These are phyloP conservation scores for Beta lomatogona DNA, from an alignment of 179 eudicot species.

Conservation along the genomic window DNA sequence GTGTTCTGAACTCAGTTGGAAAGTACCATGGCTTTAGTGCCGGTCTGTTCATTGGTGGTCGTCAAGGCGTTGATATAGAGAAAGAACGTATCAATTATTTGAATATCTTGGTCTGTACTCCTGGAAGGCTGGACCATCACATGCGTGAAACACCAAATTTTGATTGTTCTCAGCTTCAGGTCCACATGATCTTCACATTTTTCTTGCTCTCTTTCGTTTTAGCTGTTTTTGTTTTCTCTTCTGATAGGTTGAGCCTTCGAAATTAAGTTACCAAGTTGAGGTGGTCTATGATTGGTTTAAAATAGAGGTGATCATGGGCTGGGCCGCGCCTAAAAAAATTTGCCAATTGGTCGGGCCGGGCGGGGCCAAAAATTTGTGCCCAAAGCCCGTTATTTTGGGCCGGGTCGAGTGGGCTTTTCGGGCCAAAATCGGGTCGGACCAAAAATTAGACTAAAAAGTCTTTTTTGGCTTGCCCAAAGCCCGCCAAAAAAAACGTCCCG, in stretches of 20 bases:
- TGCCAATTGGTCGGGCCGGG: too few relatives aligned
- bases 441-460: too few relatives aligned
- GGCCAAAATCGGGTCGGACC: too few relatives aligned
- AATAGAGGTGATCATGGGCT: too few relatives aligned
- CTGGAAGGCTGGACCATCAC: conserved; percentile 93
- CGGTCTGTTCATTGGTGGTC: conserved; percentile 91
- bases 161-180: conserved; percentile 97
- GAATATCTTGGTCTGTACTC: conserved; percentile 87
- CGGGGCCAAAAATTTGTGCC: too few relatives aligned
- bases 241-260: neutral
- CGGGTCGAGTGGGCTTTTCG: too few relatives aligned
- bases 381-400: too few relatives aligned
- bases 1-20: conserved; percentile 74
- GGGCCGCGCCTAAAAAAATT: too few relatives aligned
- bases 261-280: neutral
- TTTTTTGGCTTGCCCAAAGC: too few relatives aligned
- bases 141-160: conserved; percentile 94
- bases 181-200: conserved; percentile 32
- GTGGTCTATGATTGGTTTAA: neutral
- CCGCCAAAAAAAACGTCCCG: too few relatives aligned
- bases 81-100: conserved; percentile 78
- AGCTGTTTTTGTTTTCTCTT: neutral
- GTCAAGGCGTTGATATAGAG: conserved; percentile 71
- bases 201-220: neutral
- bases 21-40: conserved; percentile 84